Base-by-base conservation (phyloP, 2,329 filamentous ascomycete genomes). In the Neonectria faginata region DNA sequence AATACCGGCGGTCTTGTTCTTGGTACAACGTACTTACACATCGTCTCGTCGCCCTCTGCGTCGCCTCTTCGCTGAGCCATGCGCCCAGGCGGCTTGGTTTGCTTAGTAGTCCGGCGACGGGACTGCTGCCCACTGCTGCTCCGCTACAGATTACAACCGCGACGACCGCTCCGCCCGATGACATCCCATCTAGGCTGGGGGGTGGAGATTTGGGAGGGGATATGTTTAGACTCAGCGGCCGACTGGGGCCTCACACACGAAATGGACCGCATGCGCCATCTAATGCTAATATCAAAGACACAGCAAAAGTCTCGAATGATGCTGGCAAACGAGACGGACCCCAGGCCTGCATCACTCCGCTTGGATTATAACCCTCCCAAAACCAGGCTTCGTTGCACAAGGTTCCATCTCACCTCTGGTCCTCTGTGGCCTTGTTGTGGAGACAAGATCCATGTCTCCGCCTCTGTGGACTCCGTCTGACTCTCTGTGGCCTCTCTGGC, bases 351-450 rank as follows among this genome's bases (percentile, higher is more conserved):
- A 52, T 53, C 45, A 57, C 57, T 62, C 59, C 57, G 53, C 42
- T 56, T 65, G 50, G 31, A 61, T 65, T 65, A 39, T 25, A 25
- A 25, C 39, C 48, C 45, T 39, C 53, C 41, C 22, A 55, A 56
- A 63, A 47, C 33, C 56, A 63, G 55, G 52, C 44, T 69, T 53
- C 65, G 70, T 67, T 64, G 66, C 58, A 65, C 66, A 65, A 52
- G 54, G 65, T 66, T 64, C 61, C 60, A 62, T 67, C 52, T 65
- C 45, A 60, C 45, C 57, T 62, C 53, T 42, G 39, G 9, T 31
- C 59, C 44, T 51, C 42, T 57, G 57, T 52, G 53, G 55, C 60
- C 48, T 55, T n/a, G 52, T 42, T 57, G 53, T 60, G 50, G 57
- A 60, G 64, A 58, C 60, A 56, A 63, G 53, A 50, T 59, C 57